Conservation (phyloP, 305 asterid genomes). For the Fraxinus sp. region DNA sequence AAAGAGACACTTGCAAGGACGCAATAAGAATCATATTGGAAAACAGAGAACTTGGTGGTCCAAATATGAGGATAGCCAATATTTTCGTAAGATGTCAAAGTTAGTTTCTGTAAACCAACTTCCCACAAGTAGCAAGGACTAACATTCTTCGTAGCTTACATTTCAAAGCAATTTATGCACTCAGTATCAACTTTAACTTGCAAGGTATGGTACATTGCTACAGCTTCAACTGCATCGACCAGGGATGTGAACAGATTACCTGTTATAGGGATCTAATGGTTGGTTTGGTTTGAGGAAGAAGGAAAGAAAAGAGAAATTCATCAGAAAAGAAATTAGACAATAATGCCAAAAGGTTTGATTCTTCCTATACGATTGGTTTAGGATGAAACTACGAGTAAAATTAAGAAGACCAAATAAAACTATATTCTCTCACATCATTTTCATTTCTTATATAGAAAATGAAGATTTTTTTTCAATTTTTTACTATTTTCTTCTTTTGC, state of each 20-base stretch:
- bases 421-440: not conserved
- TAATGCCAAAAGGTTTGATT: not conserved
- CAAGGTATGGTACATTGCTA: constrained; percentile 7
- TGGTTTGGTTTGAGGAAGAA: not conserved
- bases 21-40: constrained; percentile 4
- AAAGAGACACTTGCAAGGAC: not conserved
- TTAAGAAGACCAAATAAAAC: constrained; percentile 8
- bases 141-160: not conserved
- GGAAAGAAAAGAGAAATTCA: not conserved
- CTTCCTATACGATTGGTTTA: constrained; percentile 7
- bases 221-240: not conserved
- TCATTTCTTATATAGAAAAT: not conserved
- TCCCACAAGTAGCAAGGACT: constrained; percentile 5
- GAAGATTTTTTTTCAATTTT: not conserved
- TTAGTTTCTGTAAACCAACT: constrained; percentile 4
- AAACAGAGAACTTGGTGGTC: constrained; percentile 2
- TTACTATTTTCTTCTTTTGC: not conserved
- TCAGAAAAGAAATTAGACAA: not conserved
- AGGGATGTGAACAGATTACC: constrained; percentile 1
- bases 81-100: constrained; percentile 12
- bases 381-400: not conserved
- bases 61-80: constrained; percentile 4
- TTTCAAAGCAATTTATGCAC: constrained; percentile 7
- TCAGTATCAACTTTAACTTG: constrained; percentile 10
- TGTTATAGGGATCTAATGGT: not conserved